phyloP scores from a whole-genome alignment of 2,329 filamentous ascomycete genomes.

The Botrytis hyacinthi region DNA sequence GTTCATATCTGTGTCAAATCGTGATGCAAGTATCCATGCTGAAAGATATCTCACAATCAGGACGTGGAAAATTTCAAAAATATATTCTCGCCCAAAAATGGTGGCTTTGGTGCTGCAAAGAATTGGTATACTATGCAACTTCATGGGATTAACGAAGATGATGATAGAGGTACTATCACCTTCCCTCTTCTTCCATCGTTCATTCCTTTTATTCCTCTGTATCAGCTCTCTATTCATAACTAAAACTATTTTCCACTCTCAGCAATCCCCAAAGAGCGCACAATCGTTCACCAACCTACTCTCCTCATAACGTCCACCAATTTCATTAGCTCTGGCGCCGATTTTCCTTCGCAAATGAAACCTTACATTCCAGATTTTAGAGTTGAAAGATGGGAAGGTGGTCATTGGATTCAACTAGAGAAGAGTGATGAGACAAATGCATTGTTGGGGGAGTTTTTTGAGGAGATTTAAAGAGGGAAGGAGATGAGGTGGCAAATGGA shows the following conservation, averaged over 20 bases:
- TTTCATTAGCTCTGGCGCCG: conserved; percentile 23
- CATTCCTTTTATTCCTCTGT: neutral
- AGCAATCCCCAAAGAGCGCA: conserved; percentile 16
- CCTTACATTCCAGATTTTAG: conserved; percentile 23
- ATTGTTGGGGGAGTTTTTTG: conserved; percentile 19
- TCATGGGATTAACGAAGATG: conserved; percentile 2
- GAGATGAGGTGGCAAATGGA: neutral
- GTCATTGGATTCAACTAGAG: conserved; percentile 34
- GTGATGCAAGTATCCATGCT: no score
- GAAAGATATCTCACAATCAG: neutral
- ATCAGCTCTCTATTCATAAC: neutral
- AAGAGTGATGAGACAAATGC: conserved; percentile 25
- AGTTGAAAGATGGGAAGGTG: conserved; percentile 26
- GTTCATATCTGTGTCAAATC: no score
- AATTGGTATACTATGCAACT: conserved; percentile 17
- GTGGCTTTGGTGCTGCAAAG: conserved; percentile 6
- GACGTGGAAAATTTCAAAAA: neutral
- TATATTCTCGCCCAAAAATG: neutral
- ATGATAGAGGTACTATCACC: conserved; percentile 8
- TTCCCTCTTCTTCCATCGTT: neutral
- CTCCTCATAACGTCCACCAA: conserved; percentile 27
- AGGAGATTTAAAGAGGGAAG: neutral
- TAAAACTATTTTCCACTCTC: neutral
- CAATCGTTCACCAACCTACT: conserved; percentile 23
- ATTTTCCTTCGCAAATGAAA: conserved; percentile 16